These are phyloP conservation scores for Cydonia oblonga DNA, from an alignment of 331 rosid genomes.

Conservation along the genomic window DNA sequence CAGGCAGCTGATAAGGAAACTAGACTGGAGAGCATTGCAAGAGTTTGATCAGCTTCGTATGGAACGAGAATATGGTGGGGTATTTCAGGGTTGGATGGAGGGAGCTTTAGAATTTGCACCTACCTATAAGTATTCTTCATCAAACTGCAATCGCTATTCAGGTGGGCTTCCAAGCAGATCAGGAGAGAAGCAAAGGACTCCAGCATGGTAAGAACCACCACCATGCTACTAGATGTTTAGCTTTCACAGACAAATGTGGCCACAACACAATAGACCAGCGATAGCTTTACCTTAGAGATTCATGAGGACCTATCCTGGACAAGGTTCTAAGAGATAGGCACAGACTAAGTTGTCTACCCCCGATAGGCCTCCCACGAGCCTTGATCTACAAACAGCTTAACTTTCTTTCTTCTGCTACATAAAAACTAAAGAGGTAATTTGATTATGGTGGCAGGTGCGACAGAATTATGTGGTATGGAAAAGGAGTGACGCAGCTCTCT, in stretches of 20 bases:
- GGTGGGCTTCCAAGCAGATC: conserved; percentile 54
- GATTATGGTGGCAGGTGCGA: conserved; percentile 60
- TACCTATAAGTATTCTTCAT: conserved; percentile 65
- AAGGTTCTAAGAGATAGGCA: not conserved
- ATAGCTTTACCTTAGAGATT: not conserved
- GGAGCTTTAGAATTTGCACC: conserved; percentile 88
- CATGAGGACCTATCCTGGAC: not conserved
- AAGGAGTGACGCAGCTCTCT: conserved; percentile 77
- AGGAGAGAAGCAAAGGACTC: conserved; percentile 92
- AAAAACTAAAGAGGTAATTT: not conserved
- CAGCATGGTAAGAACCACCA: conserved; percentile 58
- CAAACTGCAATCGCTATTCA: conserved; percentile 54
- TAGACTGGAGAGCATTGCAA: conserved; percentile 78
- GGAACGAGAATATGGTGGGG: conserved; percentile 65
- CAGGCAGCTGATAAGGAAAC: conserved; percentile 52
- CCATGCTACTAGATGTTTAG: not conserved
- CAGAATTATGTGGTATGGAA: conserved; percentile 85
- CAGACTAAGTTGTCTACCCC: not conserved
- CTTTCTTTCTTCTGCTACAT: not conserved
- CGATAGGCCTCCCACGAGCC: not conserved
- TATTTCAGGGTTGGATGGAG: conserved; percentile 86
- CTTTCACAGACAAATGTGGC: not conserved
- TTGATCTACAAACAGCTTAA: not conserved
- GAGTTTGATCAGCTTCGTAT: conserved; percentile 72
- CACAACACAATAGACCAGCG: not conserved